Evolutionary conservation across 495 filamentous ascomycete genomes (phyloP).

Genomic region (Neurospora discreta): DNA sequence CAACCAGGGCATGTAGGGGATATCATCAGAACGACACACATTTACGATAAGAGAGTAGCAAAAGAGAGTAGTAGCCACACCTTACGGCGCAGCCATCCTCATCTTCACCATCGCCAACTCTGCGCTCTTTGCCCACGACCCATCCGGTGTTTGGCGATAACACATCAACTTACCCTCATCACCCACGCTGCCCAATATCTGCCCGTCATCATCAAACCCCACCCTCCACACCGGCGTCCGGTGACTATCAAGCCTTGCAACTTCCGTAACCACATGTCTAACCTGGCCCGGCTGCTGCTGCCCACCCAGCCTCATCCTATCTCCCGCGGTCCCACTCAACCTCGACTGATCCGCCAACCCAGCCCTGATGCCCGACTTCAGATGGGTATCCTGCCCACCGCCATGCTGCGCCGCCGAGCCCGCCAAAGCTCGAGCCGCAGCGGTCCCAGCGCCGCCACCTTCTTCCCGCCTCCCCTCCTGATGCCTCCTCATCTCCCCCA

Average conservation of each 20-base stretch:
- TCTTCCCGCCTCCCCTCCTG: constrained; percentile 18
- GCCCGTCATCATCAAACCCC: constrained; percentile 49
- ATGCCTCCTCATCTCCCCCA: constrained; percentile 9
- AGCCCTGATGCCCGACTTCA: constrained; percentile 44
- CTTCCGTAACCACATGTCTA: constrained; percentile 33
- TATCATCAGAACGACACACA: background rate
- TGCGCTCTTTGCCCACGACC: constrained; percentile 42
- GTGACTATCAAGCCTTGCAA: constrained; percentile 43
- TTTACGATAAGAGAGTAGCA: too few relatives aligned
- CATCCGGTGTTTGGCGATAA: constrained; percentile 43
- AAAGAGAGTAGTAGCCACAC: too few relatives aligned
- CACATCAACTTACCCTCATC: constrained; percentile 51
- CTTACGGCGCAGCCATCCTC: constrained; percentile 30
- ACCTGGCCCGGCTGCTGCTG: constrained; percentile 29
- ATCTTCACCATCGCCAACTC: constrained; percentile 44
- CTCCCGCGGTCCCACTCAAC: constrained; percentile 7
- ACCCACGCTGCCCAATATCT: constrained; percentile 46
- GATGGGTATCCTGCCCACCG: constrained; percentile 1
- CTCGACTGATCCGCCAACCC: constrained; percentile 42
- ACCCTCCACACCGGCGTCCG: constrained; percentile 50
- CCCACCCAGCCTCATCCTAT: background rate
- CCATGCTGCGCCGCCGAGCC: background rate
- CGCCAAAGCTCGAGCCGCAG: background rate
- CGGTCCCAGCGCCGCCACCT: constrained; percentile 1
- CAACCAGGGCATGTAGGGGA: background rate